phyloP scores from a whole-genome alignment of 441 rosid species.

The Metrosideros polymorpha region DNA sequence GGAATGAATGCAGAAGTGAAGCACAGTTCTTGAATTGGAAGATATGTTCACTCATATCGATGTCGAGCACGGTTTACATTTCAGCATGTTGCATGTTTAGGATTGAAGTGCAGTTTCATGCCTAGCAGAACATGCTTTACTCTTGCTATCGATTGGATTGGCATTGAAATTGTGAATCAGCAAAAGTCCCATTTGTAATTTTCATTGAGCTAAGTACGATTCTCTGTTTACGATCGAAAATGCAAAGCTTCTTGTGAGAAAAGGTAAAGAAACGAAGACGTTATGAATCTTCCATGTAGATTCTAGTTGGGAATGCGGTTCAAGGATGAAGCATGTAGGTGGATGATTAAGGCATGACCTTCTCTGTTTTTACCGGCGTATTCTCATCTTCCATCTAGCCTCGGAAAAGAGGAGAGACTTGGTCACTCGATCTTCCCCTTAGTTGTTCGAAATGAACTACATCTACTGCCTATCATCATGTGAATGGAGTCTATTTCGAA shows the following conservation, averaged over 20 bases:
- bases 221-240: not conserved
- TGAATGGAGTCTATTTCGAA: not conserved
- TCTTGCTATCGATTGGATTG: not conserved
- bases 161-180: not conserved
- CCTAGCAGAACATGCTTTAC: not conserved
- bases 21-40: not conserved
- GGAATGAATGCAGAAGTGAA: not conserved
- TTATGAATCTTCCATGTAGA: not conserved
- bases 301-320: not conserved
- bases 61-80: not conserved
- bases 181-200: not conserved
- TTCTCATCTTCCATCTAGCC: not conserved
- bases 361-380: not conserved
- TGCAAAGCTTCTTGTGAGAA: not conserved
- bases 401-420: not conserved
- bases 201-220: not conserved
- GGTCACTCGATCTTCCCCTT: not conserved
- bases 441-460: not conserved
- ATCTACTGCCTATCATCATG: not conserved
- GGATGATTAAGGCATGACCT: not conserved
- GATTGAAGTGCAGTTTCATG: not conserved
- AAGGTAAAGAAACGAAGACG: not conserved
- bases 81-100: not conserved
- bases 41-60: not conserved
- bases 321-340: not conserved